Percentiles rank a stretch among this genome's conserved stretches.
phyloP scores from a whole-genome alignment of 306 rosid species.

The Gillenia trifoliata region DNA sequence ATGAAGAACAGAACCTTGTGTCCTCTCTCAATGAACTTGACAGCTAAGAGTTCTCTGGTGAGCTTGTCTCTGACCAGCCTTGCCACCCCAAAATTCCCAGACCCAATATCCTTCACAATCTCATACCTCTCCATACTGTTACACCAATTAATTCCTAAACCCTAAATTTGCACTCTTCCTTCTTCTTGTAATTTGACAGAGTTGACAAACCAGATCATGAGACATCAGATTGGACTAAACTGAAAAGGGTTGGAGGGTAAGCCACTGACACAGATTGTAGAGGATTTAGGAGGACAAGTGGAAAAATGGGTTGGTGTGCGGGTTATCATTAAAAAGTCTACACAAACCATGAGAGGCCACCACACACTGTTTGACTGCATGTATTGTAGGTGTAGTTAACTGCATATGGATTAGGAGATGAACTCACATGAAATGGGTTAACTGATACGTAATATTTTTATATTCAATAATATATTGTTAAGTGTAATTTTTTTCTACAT shows the following conservation, averaged over 20 bases:
- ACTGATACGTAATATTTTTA: no score
- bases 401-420: no score
- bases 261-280: background rate
- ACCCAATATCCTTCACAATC: constrained; percentile 68
- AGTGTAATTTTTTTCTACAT: no score
- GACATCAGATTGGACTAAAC: background rate
- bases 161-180: background rate
- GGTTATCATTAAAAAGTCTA: background rate
- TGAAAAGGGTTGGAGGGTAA: background rate
- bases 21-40: constrained; percentile 84
- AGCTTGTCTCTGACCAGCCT: constrained; percentile 49
- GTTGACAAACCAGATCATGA: background rate
- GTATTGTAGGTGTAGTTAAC: no score
- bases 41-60: constrained; percentile 56
- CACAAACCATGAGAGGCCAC: background rate
- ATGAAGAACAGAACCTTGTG: constrained; percentile 45
- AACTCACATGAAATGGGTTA: no score
- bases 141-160: background rate
- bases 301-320: background rate
- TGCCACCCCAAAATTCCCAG: constrained; percentile 83
- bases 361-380: background rate
- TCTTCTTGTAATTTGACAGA: background rate
- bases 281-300: background rate
- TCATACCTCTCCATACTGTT: constrained; percentile 68
- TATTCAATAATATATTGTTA: no score